These are phyloP conservation scores for Termitomyces sp. DNA, from an alignment of 768 basidiomycete genomes.

Conservation along the genomic window DNA sequence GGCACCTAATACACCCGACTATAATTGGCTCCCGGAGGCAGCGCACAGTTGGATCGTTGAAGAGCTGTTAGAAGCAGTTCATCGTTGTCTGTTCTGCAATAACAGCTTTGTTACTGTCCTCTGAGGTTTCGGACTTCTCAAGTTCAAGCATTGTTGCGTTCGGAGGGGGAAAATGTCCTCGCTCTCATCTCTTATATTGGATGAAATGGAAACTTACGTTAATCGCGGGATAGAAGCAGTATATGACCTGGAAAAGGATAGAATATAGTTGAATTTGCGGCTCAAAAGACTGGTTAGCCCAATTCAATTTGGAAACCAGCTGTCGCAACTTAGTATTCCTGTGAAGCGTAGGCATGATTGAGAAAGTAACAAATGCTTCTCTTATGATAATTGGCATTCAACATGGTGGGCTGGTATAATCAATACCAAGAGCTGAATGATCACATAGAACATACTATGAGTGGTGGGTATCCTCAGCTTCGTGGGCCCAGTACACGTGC, in stretches of 20 bases:
- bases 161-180: not conserved
- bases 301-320: too few relatives aligned
- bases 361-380: too few relatives aligned
- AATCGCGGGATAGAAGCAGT: not conserved
- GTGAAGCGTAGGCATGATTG: too few relatives aligned
- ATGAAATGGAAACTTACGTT: too few relatives aligned
- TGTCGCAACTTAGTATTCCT: too few relatives aligned
- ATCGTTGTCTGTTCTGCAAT: conserved; percentile 66
- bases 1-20: conserved; percentile 22
- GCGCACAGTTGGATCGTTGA: conserved; percentile 60
- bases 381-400: too few relatives aligned
- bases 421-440: too few relatives aligned
- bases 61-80: conserved; percentile 59
- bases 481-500: too few relatives aligned
- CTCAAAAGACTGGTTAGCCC: not conserved
- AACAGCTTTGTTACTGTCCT: conserved; percentile 60
- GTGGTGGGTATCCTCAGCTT: too few relatives aligned
- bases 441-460: too few relatives aligned
- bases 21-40: conserved; percentile 39
- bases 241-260: not conserved
- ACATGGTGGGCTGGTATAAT: too few relatives aligned
- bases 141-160: too few relatives aligned
- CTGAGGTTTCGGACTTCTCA: conserved; percentile 9
- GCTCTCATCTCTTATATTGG: not conserved
- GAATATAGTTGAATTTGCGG: not conserved